Evolutionary conservation across 768 basidiomycete species (phyloP), one percentile per base, ranked within the genome.

Genomic region (Exidia glandulosa): DNA sequence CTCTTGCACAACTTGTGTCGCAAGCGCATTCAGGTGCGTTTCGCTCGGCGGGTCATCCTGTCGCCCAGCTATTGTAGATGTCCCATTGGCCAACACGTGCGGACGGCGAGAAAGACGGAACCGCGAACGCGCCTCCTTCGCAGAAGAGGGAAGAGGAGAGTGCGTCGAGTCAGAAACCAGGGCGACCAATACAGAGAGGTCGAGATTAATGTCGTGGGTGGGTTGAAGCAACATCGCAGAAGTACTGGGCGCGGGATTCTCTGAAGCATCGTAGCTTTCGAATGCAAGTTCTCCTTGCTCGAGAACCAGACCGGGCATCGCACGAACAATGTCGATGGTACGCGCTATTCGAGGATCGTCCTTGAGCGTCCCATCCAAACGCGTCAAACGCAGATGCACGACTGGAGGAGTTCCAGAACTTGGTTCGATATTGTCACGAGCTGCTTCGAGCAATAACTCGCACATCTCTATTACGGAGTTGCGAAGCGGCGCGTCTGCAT

Each of bases 151-250:
- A 0, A 91, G 74, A 1, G 79, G 75, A 0, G 84, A 76, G 69
- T 94, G 91, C 0, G 88, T 86, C 57, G 90, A 82, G 63, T 91
- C 90, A 12, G 88, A 90, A 47, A 89, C 79, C 31, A 94, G 78
- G 0, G 93, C 91, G 58, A 95, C 87, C 52, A 95, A 79, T 1
- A 88, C 78, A 1, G 90, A 93, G 12, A 95, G 76, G 67, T 95
- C 93, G 33, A 94, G 79, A 63, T 92, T 89, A 70, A 95, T 77
- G 55, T 77, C 73, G 5, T 65, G 65, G 0, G 87, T 88, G 1
- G 86, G 87, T 10, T 68, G 59, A 36, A 79, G 68, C 52, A 67
- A 62, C 12, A 41, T 16, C 62, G 30, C 57, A 66, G 29, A 62
- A 57, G 32, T 37, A 60, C 9, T 32, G 36, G 36, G 62, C 29